Evolutionary conservation across 306 rosid genomes (phyloP).

Genomic region (Ziziphus jujuba): DNA sequence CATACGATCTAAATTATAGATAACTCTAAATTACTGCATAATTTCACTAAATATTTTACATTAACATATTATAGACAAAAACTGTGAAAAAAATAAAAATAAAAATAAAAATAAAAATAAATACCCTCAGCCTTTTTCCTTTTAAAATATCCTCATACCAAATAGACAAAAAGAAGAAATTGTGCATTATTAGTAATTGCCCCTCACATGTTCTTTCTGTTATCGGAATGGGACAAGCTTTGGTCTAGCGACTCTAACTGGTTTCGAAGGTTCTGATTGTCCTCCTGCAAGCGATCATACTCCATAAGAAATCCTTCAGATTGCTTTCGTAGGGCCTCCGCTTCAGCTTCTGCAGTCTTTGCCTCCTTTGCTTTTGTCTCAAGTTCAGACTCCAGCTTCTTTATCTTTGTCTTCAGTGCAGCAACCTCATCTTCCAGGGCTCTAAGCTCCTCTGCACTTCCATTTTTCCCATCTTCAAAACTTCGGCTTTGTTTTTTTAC

Average conservation of each 20-base stretch:
- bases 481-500: constrained; percentile 82
- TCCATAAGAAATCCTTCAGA: constrained; percentile 84
- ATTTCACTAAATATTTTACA: no score
- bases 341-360: constrained; percentile 55
- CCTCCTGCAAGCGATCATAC: constrained; percentile 78
- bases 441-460: constrained; percentile 48
- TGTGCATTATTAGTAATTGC: constrained; percentile 11
- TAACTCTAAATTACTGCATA: no score
- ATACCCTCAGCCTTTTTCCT: background rate
- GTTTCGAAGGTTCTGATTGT: constrained; percentile 74
- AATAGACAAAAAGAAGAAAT: constrained; percentile 20
- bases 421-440: constrained; percentile 58
- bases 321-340: constrained; percentile 82
- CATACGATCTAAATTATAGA: no score
- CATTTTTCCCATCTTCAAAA: constrained; percentile 60
- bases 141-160: background rate
- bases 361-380: constrained; percentile 52
- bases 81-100: no score
- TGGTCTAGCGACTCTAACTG: constrained; percentile 68
- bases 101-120: background rate
- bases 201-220: constrained; percentile 46
- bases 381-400: constrained; percentile 65
- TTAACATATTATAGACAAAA: no score
- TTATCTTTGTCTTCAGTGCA: constrained; percentile 42
- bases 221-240: constrained; percentile 40